Evolutionary conservation across 441 rosid genomes (phyloP).

Genomic region (Theobroma grandiflorum): DNA sequence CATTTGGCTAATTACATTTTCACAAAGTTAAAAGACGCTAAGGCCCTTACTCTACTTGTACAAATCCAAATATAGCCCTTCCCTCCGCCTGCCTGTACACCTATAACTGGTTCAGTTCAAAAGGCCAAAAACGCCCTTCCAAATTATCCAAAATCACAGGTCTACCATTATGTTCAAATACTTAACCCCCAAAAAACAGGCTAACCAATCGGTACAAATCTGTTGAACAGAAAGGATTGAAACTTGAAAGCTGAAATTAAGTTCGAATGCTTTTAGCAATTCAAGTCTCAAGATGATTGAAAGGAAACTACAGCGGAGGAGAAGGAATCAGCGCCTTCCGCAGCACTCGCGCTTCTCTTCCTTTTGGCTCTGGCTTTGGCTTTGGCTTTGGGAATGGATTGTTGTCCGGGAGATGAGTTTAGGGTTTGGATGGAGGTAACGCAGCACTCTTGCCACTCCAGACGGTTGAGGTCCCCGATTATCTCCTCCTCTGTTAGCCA

Average conservation of each 20-base stretch:
- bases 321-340: conserved; percentile 12
- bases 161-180: background rate
- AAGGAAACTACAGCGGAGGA: conserved; percentile 7
- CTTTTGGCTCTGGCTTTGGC: conserved; percentile 15
- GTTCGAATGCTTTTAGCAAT: no score
- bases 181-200: background rate
- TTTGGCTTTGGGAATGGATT: background rate
- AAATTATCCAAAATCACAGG: background rate
- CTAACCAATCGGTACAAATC: background rate
- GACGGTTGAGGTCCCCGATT: conserved; percentile 51
- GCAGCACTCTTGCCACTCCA: conserved; percentile 75
- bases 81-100: no score
- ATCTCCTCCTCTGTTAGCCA: conserved; percentile 45
- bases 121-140: background rate
- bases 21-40: no score
- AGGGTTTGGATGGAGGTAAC: conserved; percentile 56
- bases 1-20: no score
- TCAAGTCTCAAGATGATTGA: background rate
- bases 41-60: no score
- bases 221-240: background rate
- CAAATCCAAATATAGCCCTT: no score
- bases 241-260: background rate
- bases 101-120: no score
- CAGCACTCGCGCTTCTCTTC: background rate
- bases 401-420: conserved; percentile 16